Percentiles rank a stretch among this genome's conserved stretches.
Evolutionary conservation across 805 yeast genomes (phyloP).

Genomic region (Yamadazyma laniorum): DNA sequence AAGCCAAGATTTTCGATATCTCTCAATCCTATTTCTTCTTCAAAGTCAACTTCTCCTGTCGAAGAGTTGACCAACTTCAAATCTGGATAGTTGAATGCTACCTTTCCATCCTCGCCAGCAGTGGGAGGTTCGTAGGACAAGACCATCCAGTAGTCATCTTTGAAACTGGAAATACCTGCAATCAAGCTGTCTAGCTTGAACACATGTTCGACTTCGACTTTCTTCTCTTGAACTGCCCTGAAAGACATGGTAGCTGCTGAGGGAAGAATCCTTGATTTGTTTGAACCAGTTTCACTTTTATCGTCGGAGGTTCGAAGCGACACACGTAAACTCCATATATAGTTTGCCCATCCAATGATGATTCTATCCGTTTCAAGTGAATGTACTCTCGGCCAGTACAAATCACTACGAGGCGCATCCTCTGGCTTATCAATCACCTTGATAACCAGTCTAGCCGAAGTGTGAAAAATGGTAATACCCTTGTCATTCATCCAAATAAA

Average conservation of each 20-base stretch:
- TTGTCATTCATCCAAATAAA: conserved; percentile 80
- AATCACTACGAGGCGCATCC: conserved; percentile 62
- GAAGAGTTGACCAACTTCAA: conserved; percentile 62
- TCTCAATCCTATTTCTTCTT: conserved; percentile 71
- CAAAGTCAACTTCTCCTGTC: conserved; percentile 70
- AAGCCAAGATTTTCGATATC: conserved; percentile 60
- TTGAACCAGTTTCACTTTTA: conserved; percentile 20
- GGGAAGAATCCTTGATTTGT: conserved; percentile 43
- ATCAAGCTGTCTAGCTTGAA: conserved; percentile 52
- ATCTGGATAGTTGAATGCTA: conserved; percentile 60
- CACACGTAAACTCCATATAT: conserved; percentile 67
- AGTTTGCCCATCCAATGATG: conserved; percentile 79
- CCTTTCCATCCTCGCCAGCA: conserved; percentile 14
- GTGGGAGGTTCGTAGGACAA: conserved; percentile 49
- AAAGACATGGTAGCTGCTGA: conserved; percentile 55
- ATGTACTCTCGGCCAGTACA: conserved; percentile 79
- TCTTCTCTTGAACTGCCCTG: conserved; percentile 43
- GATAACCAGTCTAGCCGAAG: conserved; percentile 48
- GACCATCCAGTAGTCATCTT: conserved; percentile 66
- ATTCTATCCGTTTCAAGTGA: conserved; percentile 64
- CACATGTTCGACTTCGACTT: conserved; percentile 47
- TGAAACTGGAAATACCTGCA: conserved; percentile 76
- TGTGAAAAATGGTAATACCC: conserved; percentile 71
- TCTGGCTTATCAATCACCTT: conserved; percentile 55
- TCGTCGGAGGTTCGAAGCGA: conserved; percentile 22